Conservation (phyloP, 345 rosid species). For the Draba incana region DNA sequence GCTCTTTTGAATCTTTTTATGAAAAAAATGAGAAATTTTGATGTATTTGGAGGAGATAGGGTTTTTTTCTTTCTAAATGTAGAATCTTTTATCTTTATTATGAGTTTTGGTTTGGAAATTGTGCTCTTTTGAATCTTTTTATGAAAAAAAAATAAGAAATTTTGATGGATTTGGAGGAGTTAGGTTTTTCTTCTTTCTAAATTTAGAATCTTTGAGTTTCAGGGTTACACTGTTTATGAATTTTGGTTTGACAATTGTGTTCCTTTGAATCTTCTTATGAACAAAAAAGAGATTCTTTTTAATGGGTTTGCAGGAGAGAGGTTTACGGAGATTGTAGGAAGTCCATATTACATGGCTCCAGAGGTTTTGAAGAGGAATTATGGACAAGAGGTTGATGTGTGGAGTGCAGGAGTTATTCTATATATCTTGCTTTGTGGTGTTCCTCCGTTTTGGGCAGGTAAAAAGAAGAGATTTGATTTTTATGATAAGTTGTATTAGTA, state of each 20-base stretch:
- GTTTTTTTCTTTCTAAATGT: too few species aligned
- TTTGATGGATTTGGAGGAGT: not conserved
- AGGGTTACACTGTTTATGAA: conserved; percentile 1
- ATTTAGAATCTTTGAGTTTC: conserved; percentile 21
- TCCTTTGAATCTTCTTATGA: not conserved
- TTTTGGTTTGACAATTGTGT: not conserved
- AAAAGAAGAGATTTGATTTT: not conserved
- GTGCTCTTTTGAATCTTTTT: not conserved
- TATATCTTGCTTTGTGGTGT: conserved; percentile 88
- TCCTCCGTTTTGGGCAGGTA: conserved; percentile 88
- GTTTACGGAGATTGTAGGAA: conserved; percentile 90
- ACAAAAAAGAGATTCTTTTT: not conserved
- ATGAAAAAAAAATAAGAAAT: not conserved
- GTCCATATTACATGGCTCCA: conserved; percentile 97
- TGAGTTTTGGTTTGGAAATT: too few species aligned
- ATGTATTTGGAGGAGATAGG: too few species aligned
- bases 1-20: too few species aligned
- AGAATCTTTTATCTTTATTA: too few species aligned
- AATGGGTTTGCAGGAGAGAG: conserved; percentile 57
- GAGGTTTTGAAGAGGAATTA: conserved; percentile 86
- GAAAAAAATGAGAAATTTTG: too few species aligned
- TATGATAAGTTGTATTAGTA: not conserved
- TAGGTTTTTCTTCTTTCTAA: not conserved
- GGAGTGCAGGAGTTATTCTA: conserved; percentile 96
- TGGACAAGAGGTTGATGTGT: conserved; percentile 92